Percentiles rank a stretch among this genome's conserved stretches.
These are phyloP conservation scores for Geosiphon pyriformis DNA, from an alignment of 192 early-diverging fungal species.

Conservation along the genomic window DNA sequence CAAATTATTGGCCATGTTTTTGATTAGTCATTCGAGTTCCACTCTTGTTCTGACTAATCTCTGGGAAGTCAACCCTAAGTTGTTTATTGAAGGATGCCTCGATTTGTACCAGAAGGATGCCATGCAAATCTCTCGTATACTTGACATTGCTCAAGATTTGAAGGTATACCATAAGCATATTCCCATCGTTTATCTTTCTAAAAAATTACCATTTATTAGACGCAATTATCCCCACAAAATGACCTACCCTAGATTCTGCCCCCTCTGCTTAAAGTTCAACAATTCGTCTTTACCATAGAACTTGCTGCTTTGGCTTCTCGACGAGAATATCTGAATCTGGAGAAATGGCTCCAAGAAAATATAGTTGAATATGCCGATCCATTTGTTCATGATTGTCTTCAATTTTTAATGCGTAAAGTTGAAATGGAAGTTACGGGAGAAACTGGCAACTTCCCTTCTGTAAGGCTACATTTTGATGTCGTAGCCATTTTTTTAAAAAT, in stretches of 20 bases:
- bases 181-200: background rate
- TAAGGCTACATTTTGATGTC: conserved; percentile 60
- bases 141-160: conserved; percentile 77
- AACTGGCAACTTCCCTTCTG: conserved; percentile 32
- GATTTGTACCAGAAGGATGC: conserved; percentile 72
- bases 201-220: too few relatives aligned
- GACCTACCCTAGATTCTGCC: conserved; percentile 56
- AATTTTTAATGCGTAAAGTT: conserved; percentile 68
- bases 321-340: conserved; percentile 72
- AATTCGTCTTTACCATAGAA: conserved; percentile 69
- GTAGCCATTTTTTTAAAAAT: conserved; percentile 63
- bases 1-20: conserved; percentile 56
- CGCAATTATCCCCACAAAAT: too few relatives aligned
- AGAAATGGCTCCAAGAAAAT: conserved; percentile 79
- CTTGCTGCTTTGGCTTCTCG: conserved; percentile 73
- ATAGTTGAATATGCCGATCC: conserved; percentile 54
- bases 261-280: conserved; percentile 61
- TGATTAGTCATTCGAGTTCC: conserved; percentile 57
- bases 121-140: conserved; percentile 46
- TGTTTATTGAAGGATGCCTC: conserved; percentile 59
- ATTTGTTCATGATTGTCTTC: conserved; percentile 68
- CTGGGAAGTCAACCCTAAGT: conserved; percentile 57
- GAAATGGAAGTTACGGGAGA: conserved; percentile 41
- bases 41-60: conserved; percentile 64
- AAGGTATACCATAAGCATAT: conserved; percentile 42